Percentiles rank a stretch among this genome's conserved stretches.
These are phyloP conservation scores for Apiospora phragmitis DNA, from an alignment of 2,329 filamentous ascomycete species.

Conservation along the genomic window DNA sequence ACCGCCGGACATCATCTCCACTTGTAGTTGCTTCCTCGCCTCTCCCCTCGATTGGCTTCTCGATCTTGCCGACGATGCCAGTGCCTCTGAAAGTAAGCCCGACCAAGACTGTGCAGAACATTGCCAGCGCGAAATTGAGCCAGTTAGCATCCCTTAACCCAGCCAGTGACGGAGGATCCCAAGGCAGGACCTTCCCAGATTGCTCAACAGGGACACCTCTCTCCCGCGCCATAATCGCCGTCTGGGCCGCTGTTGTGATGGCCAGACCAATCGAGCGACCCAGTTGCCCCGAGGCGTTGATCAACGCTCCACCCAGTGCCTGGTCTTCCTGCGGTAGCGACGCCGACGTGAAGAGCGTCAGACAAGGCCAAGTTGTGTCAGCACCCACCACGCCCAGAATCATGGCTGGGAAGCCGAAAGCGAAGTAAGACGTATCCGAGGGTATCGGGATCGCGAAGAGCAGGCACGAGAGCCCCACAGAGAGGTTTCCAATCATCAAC, in stretches of 20 bases:
- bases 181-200: slow-evolving; percentile 40
- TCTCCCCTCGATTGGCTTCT: slow-evolving; percentile 9
- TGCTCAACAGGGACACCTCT: slow-evolving; percentile 44
- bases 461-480: slow-evolving; percentile 55
- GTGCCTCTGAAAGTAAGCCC: slow-evolving; percentile 50
- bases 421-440: slow-evolving; percentile 62
- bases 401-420: slow-evolving; percentile 67
- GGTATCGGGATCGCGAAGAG: slow-evolving; percentile 67
- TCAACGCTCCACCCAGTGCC: slow-evolving; percentile 65
- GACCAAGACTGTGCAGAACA: slow-evolving; percentile 45
- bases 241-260: slow-evolving; percentile 65
- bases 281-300: slow-evolving; percentile 66
- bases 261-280: slow-evolving; percentile 67
- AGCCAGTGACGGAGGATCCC: slow-evolving; percentile 47
- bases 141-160: slow-evolving; percentile 53
- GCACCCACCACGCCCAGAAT: slow-evolving; percentile 64
- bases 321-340: slow-evolving; percentile 64
- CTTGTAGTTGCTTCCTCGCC: slow-evolving; percentile 21
- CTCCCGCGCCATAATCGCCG: slow-evolving; percentile 55
- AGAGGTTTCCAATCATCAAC: slow-evolving; percentile 57
- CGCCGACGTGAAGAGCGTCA: slow-evolving; percentile 67
- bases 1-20: slow-evolving; percentile 36
- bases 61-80: slow-evolving; percentile 51
- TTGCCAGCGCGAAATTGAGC: slow-evolving; percentile 51
- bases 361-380: slow-evolving; percentile 65